Percentiles rank a stretch among this genome's conserved stretches.
These are phyloP conservation scores for Tetrahymena malaccensis DNA, from an alignment of 73 alveolate species.

Conservation along the genomic window DNA sequence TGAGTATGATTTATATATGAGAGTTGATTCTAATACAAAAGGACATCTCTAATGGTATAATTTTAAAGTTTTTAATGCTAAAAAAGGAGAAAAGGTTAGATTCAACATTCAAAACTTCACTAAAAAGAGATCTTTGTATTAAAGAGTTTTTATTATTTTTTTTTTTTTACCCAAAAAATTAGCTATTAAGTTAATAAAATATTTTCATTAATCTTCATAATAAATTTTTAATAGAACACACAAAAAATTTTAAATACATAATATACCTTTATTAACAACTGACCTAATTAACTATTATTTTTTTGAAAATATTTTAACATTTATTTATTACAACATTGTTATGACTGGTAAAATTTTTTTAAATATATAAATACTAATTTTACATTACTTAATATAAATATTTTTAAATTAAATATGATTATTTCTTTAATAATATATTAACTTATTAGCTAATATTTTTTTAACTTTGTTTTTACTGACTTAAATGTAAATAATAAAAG, in stretches of 20 bases:
- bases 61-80: constrained; percentile 55
- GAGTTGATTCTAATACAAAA: constrained; percentile 79
- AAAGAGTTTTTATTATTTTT: constrained; percentile 41
- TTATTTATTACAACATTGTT: too few species aligned
- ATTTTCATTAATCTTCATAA: neutral
- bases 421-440: too few species aligned
- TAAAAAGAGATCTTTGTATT: constrained; percentile 60
- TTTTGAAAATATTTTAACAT: too few species aligned
- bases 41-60: constrained; percentile 92
- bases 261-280: too few species aligned
- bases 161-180: neutral
- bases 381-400: too few species aligned
- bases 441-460: neutral
- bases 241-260: too few species aligned
- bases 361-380: too few species aligned
- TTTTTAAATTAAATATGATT: too few species aligned
- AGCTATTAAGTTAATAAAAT: neutral
- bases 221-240: too few species aligned
- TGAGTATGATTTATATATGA: constrained; percentile 77
- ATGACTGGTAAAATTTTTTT: too few species aligned
- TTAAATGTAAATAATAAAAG: neutral
- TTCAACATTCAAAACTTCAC: constrained; percentile 83
- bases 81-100: constrained; percentile 53
- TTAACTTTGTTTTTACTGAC: too few species aligned
- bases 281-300: too few species aligned